Percentiles rank a stretch among this genome's conserved stretches.
Evolutionary conservation across 768 basidiomycete species (phyloP).

Genomic region (Phaeotremella fagi): DNA sequence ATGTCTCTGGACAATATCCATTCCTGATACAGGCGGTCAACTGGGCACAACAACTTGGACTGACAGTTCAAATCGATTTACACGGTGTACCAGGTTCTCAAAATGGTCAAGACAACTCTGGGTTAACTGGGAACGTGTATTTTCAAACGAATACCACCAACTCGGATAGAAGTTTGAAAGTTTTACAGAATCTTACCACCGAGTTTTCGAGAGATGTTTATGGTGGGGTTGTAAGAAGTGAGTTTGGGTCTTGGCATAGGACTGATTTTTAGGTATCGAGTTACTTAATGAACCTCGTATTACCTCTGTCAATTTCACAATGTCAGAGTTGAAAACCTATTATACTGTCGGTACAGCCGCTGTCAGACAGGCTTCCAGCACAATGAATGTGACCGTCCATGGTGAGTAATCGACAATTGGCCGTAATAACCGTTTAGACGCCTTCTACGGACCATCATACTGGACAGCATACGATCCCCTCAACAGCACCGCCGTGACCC

Average conservation of each 20-base stretch:
- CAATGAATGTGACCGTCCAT: constrained; percentile 38
- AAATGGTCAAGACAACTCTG: constrained; percentile 47
- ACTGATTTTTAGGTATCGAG: constrained; percentile 33
- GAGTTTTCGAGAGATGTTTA: constrained; percentile 42
- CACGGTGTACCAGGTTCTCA: constrained; percentile 45
- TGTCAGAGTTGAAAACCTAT: constrained; percentile 37
- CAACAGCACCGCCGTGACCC: constrained; percentile 1
- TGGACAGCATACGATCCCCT: constrained; percentile 41
- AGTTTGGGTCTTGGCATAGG: constrained; percentile 3
- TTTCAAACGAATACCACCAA: constrained; percentile 31
- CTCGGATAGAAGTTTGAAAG: constrained; percentile 19
- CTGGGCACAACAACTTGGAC: constrained; percentile 35
- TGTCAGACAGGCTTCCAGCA: constrained; percentile 8
- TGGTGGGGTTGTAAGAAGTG: constrained; percentile 40
- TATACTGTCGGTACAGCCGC: constrained; percentile 26
- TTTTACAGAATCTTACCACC: constrained; percentile 32
- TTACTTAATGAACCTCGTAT: constrained; percentile 46
- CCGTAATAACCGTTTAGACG: too few relatives aligned
- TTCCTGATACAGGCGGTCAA: constrained; percentile 37
- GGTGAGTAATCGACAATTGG: constrained; percentile 24
- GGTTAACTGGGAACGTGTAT: constrained; percentile 22
- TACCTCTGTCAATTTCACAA: constrained; percentile 23
- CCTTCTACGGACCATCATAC: constrained; percentile 43
- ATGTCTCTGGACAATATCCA: constrained; percentile 33
- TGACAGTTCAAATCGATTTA: constrained; percentile 37